A percentile compares a stretch with the other conserved stretches of the same genome.
These are phyloP conservation scores for Ogataea sp. DNA, from an alignment of 805 yeast genomes.

Conservation along the genomic window DNA sequence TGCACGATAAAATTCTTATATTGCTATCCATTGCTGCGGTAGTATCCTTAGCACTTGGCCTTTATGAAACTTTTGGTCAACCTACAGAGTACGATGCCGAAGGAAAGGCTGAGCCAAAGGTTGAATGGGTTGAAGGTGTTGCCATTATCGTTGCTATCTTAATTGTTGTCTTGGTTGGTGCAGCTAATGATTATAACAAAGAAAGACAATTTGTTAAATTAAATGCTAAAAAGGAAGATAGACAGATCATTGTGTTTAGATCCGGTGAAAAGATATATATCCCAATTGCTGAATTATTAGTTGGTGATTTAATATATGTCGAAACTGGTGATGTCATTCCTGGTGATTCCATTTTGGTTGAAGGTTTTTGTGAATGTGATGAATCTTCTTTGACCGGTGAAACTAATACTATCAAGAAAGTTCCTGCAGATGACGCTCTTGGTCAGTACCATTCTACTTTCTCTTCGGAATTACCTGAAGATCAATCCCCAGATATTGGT, in stretches of 20 bases:
- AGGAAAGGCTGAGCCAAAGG: conserved; percentile 70
- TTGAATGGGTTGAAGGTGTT: conserved; percentile 98
- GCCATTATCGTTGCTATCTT: conserved; percentile 89
- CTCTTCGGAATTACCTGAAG: too few species aligned
- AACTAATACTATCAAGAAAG: conserved; percentile 70
- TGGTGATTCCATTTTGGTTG: conserved; percentile 71
- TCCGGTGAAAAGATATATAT: conserved; percentile 59
- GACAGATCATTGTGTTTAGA: conserved; percentile 70
- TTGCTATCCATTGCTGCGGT: conserved; percentile 80
- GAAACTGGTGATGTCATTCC: conserved; percentile 96
- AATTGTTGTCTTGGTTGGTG: conserved; percentile 89
- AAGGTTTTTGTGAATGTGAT: conserved; percentile 79
- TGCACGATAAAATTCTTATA: conserved; percentile 86
- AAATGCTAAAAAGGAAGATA: conserved; percentile 81
- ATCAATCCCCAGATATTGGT: conserved; percentile 35
- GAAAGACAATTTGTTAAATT: conserved; percentile 86
- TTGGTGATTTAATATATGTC: conserved; percentile 75
- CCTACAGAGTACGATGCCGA: conserved; percentile 70
- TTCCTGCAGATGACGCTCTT: conserved; percentile 40
- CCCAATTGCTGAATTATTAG: conserved; percentile 67
- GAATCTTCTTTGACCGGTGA: conserved; percentile 95
- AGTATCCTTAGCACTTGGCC: conserved; percentile 81
- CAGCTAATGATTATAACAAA: conserved; percentile 94
- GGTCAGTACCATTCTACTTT: conserved; percentile 21
- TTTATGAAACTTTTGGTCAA: conserved; percentile 87